Conservation (phyloP, 306 rosid genomes). For the Lathyrus tuberosus region DNA sequence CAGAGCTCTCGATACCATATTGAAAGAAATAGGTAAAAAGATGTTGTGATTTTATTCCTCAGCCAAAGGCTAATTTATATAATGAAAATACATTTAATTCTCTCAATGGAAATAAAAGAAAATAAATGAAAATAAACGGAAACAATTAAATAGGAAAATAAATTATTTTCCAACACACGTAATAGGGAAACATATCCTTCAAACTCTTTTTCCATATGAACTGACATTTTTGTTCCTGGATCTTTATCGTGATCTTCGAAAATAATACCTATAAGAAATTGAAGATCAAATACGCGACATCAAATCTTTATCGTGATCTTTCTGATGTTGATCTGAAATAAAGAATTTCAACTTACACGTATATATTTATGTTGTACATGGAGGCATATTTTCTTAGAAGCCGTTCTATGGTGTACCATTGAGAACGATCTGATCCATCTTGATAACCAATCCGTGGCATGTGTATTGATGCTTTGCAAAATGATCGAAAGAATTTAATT, state of each 20-base stretch:
- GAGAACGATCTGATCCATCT: constrained; percentile 89
- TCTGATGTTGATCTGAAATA: neutral
- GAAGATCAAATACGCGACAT: too few species aligned
- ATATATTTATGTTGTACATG: constrained; percentile 60
- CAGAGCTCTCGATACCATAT: too few species aligned
- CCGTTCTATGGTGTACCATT: constrained; percentile 92
- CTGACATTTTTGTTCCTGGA: constrained; percentile 14
- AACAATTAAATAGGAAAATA: too few species aligned
- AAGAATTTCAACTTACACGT: constrained; percentile 60
- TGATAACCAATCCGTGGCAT: constrained; percentile 96
- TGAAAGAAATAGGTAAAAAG: too few species aligned
- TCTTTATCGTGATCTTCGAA: constrained; percentile 51
- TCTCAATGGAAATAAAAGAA: too few species aligned
- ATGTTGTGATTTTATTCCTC: too few species aligned
- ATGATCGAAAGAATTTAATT: constrained; percentile 14
- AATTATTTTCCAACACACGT: too few species aligned
- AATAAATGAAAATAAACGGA: too few species aligned
- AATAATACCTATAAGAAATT: constrained; percentile 70
- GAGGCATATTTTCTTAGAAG: constrained; percentile 89
- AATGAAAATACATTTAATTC: too few species aligned
- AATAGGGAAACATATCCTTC: constrained; percentile 3
- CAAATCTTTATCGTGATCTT: constrained; percentile 47
- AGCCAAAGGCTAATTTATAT: too few species aligned
- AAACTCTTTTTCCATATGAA: constrained; percentile 10
- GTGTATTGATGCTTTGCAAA: constrained; percentile 75